Evolutionary conservation across 768 basidiomycete species (phyloP).

Genomic region (Kwoniella bestiolae): DNA sequence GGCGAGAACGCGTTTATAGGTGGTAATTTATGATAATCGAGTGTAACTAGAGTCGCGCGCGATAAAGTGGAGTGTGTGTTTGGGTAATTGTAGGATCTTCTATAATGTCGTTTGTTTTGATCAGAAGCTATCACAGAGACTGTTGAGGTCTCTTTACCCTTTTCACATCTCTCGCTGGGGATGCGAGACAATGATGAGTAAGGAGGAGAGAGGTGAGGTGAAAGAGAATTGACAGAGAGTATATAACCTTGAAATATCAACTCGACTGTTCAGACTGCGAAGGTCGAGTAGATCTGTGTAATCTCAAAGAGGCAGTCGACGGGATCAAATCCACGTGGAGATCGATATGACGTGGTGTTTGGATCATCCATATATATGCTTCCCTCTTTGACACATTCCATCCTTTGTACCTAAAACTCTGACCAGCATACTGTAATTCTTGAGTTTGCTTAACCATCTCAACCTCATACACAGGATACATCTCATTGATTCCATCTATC

Average conservation of each 20-base stretch:
- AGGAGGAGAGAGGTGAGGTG: background rate
- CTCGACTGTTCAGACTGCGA: no score
- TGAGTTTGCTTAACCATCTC: no score
- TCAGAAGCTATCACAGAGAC: background rate
- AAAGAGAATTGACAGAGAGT: background rate
- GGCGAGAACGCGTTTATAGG: background rate
- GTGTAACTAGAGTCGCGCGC: background rate
- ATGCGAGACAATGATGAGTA: background rate
- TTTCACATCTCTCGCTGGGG: background rate
- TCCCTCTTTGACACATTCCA: no score
- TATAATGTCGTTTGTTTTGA: background rate
- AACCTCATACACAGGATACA: no score
- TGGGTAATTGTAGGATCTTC: background rate
- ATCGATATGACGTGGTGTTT: slow-evolving; percentile 2
- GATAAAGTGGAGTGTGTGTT: background rate
- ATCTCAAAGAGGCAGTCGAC: background rate
- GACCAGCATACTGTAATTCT: no score
- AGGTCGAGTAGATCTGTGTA: background rate
- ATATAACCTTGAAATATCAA: no score
- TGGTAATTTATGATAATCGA: background rate
- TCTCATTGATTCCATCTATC: no score
- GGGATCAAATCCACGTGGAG: background rate
- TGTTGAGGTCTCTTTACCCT: slow-evolving; percentile 1
- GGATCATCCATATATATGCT: background rate
- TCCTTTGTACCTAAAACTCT: background rate